Percentiles rank a stretch among this genome's conserved stretches.
phyloP scores from a whole-genome alignment of 1,284 basidiomycete genomes.

The Porphyrellus sp. region DNA sequence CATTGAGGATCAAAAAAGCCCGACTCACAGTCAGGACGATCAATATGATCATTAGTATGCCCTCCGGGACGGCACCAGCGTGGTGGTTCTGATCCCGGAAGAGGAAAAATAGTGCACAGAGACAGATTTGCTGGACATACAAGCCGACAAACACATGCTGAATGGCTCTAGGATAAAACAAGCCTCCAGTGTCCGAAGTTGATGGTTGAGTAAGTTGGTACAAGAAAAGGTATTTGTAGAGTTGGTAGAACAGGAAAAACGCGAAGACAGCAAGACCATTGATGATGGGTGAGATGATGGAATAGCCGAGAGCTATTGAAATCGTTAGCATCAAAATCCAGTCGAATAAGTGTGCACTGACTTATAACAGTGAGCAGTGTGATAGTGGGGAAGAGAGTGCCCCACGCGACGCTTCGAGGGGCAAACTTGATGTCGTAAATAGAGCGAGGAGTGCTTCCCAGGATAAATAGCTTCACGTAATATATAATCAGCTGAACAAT shows the following conservation, averaged over 20 bases:
- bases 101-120: conserved; percentile 88
- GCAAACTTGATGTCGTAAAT: conserved; percentile 77
- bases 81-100: conserved; percentile 52
- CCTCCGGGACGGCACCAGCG: conserved; percentile 65
- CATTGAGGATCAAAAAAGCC: not conserved
- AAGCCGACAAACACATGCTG: conserved; percentile 91
- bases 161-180: conserved; percentile 95
- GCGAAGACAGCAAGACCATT: conserved; percentile 84
- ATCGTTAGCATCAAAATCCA: conserved; percentile 9
- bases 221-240: conserved; percentile 89
- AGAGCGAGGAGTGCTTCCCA: conserved; percentile 88
- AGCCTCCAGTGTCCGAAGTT: conserved; percentile 82
- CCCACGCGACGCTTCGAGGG: conserved; percentile 71
- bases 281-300: conserved; percentile 91
- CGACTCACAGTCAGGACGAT: conserved; percentile 74
- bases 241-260: conserved; percentile 81
- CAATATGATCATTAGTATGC: conserved; percentile 79
- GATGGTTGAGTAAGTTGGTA: conserved; percentile 77
- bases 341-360: conserved; percentile 37
- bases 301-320: conserved; percentile 67
- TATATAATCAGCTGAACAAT: conserved; percentile 75
- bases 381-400: conserved; percentile 76
- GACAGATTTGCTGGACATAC: conserved; percentile 79
- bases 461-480: conserved; percentile 81
- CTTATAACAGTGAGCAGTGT: conserved; percentile 79